A percentile compares a stretch with the other conserved stretches of the same genome.
Conservation (phyloP, 495 filamentous ascomycete species). For the Platismatia glauca region DNA sequence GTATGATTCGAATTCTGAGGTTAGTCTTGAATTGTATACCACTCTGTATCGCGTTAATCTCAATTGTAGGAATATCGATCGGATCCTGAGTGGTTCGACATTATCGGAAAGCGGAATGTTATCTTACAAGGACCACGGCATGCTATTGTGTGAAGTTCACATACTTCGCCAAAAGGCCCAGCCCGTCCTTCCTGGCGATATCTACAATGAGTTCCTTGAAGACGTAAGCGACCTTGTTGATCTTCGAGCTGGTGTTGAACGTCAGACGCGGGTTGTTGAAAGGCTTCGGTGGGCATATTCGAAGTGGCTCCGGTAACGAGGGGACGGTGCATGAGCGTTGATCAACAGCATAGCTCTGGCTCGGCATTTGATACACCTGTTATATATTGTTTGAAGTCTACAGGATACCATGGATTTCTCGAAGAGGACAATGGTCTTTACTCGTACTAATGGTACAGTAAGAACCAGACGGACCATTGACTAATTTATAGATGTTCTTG, state of each 20-base stretch:
- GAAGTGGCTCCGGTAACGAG: slow-evolving; percentile 49
- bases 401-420: too few species aligned
- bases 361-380: neutral
- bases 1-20: slow-evolving; percentile 65
- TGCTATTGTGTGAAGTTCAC: slow-evolving; percentile 82
- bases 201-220: slow-evolving; percentile 73
- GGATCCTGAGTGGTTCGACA: slow-evolving; percentile 61
- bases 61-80: slow-evolving; percentile 59
- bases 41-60: slow-evolving; percentile 15
- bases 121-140: slow-evolving; percentile 81
- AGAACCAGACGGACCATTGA: too few species aligned
- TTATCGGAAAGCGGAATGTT: slow-evolving; percentile 56
- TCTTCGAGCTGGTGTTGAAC: slow-evolving; percentile 57
- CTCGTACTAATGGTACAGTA: too few species aligned
- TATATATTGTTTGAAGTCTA: too few species aligned
- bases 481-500: too few species aligned
- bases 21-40: slow-evolving; percentile 25
- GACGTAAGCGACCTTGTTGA: slow-evolving; percentile 78
- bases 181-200: slow-evolving; percentile 53
- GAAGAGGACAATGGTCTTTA: too few species aligned
- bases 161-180: slow-evolving; percentile 59
- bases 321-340: neutral
- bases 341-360: neutral
- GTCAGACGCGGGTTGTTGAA: slow-evolving; percentile 66
- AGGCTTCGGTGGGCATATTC: slow-evolving; percentile 84